phyloP scores from a whole-genome alignment of 164 flowering plant species.

The Houttuynia cordata region DNA sequence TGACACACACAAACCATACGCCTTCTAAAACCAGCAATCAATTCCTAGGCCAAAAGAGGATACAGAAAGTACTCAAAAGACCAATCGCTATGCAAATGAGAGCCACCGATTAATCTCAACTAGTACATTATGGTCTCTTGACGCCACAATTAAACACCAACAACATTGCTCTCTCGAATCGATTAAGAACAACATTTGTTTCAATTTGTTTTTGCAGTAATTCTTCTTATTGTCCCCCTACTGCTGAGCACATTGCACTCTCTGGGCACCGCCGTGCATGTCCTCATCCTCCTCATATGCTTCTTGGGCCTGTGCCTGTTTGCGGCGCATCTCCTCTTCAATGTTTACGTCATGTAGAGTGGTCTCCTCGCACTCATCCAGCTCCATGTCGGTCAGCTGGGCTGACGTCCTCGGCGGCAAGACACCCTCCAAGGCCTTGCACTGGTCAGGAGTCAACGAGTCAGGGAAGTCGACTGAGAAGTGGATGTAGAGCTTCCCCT shows the following conservation, averaged over 20 bases:
- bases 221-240: constrained; percentile 3
- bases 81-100: too few species aligned
- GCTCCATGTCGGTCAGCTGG: constrained; percentile 60
- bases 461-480: constrained; percentile 84
- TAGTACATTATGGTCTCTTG: too few species aligned
- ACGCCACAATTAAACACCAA: too few species aligned
- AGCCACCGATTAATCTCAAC: too few species aligned
- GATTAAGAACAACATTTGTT: background rate
- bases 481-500: constrained; percentile 81
- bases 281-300: constrained; percentile 79
- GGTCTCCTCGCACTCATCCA: constrained; percentile 92
- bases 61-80: too few species aligned
- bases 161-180: too few species aligned
- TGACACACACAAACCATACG: too few species aligned
- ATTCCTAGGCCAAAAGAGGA: too few species aligned
- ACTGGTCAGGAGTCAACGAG: constrained; percentile 47
- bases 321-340: constrained; percentile 84
- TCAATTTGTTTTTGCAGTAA: too few species aligned
- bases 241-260: constrained; percentile 87
- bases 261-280: constrained; percentile 41
- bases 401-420: constrained; percentile 40
- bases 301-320: constrained; percentile 54
- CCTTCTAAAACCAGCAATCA: too few species aligned
- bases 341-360: constrained; percentile 80
- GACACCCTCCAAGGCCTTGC: constrained; percentile 39